Percentiles rank a stretch among this genome's conserved stretches.
These are phyloP conservation scores for Stephanodiscus minutulus DNA, from an alignment of 108 stramenopile genomes.

Conservation along the genomic window DNA sequence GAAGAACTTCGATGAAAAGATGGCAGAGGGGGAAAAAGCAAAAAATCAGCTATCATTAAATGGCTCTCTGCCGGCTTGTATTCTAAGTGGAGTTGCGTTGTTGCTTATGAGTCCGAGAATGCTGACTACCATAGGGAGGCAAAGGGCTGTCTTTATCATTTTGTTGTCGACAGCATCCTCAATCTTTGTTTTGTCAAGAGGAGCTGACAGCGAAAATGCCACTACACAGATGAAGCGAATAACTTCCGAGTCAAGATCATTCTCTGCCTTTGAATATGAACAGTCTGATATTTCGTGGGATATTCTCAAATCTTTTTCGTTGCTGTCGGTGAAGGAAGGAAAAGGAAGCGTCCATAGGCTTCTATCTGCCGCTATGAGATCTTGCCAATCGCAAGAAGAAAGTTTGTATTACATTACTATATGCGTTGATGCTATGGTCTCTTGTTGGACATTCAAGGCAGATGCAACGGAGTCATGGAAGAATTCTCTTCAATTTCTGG, in stretches of 20 bases:
- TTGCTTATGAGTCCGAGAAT: neutral
- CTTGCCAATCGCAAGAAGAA: conserved; percentile 50
- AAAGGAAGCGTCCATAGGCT: conserved; percentile 67
- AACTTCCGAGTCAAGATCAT: conserved; percentile 16
- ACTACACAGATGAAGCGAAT: neutral
- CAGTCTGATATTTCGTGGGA: conserved; percentile 69
- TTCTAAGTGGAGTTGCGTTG: conserved; percentile 20
- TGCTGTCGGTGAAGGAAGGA: conserved; percentile 61
- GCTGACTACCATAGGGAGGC: conserved; percentile 1
- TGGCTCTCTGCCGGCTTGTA: neutral
- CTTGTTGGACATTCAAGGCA: conserved; percentile 57
- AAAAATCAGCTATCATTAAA: neutral
- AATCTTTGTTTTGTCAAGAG: conserved; percentile 12
- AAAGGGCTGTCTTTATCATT: conserved; percentile 1
- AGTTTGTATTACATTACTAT: conserved; percentile 29
- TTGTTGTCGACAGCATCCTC: conserved; percentile 3
- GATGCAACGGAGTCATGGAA: conserved; percentile 53
- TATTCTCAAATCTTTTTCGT: conserved; percentile 63
- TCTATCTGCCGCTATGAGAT: conserved; percentile 57
- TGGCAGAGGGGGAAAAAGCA: neutral
- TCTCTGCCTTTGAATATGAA: conserved; percentile 53
- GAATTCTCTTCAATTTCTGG: conserved; percentile 50
- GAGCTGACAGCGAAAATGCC: neutral
- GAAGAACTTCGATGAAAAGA: conserved; percentile 30
- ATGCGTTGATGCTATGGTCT: conserved; percentile 51